Percentiles rank a stretch among this genome's conserved stretches.
Evolutionary conservation across 257 asterid genomes (phyloP).

Genomic region (Cordia subcordata): DNA sequence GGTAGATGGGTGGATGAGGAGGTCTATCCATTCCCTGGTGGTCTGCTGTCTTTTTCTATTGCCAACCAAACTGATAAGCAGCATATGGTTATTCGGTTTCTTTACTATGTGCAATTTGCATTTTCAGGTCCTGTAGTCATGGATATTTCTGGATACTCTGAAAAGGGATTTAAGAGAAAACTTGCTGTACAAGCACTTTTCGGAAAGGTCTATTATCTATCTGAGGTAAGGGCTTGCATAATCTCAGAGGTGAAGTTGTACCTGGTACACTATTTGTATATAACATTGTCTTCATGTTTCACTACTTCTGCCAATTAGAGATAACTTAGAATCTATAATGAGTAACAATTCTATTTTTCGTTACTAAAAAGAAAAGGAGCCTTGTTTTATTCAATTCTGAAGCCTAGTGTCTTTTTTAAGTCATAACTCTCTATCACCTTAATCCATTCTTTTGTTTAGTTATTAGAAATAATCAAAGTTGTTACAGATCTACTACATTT

Average conservation of each 20-base stretch:
- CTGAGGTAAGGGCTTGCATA: slow-evolving; percentile 56
- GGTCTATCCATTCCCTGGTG: too few species aligned
- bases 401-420: too few species aligned
- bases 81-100: not conserved
- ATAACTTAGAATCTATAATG: too few species aligned
- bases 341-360: not conserved
- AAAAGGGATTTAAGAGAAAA: slow-evolving; percentile 84
- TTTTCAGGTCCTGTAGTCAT: slow-evolving; percentile 91
- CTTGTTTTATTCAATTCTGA: too few species aligned
- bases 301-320: too few species aligned
- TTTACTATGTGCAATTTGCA: slow-evolving; percentile 5
- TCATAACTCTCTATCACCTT: too few species aligned
- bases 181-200: slow-evolving; percentile 86
- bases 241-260: not conserved
- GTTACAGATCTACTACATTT: not conserved
- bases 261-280: not conserved
- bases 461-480: not conserved
- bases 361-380: too few species aligned
- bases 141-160: slow-evolving; percentile 79
- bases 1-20: too few species aligned
- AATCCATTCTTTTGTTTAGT: too few species aligned
- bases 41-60: not conserved
- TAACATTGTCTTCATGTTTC: not conserved
- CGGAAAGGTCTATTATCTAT: slow-evolving; percentile 78
- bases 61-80: not conserved